A percentile compares a stretch with the other conserved stretches of the same genome.
These are phyloP conservation scores for Urostyla sp. DNA, from an alignment of 73 alveolate species.

Conservation along the genomic window DNA sequence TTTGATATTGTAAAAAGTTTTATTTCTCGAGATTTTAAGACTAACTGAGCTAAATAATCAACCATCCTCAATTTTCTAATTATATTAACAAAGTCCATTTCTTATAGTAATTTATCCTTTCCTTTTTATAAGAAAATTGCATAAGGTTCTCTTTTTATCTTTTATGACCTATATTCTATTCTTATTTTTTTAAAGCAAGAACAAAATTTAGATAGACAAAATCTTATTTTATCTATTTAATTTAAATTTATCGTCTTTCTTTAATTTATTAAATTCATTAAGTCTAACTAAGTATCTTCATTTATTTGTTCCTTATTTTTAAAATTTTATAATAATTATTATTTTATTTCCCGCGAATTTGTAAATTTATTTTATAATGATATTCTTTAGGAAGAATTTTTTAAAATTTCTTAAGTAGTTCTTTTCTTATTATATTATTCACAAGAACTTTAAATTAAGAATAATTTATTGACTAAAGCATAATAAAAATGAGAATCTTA, in stretches of 20 bases:
- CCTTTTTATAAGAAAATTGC: conserved; percentile 41
- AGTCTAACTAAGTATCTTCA: no score
- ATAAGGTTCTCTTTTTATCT: background rate
- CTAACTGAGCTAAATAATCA: no score
- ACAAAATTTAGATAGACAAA: background rate
- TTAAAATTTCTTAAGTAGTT: background rate
- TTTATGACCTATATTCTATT: background rate
- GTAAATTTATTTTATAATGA: background rate
- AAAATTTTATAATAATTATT: no score
- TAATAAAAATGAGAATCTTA: conserved; percentile 19
- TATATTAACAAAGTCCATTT: conserved; percentile 37
- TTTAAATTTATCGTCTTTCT: background rate
- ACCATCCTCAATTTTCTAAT: conserved; percentile 20
- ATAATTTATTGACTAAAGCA: conserved; percentile 13
- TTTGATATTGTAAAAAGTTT: no score
- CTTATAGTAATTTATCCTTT: conserved; percentile 12
- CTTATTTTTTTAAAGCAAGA: background rate
- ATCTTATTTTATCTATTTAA: background rate
- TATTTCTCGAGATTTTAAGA: no score
- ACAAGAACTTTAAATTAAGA: conserved; percentile 6
- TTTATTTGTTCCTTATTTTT: no score
- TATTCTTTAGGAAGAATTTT: background rate
- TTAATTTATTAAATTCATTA: background rate
- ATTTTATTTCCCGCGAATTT: no score
- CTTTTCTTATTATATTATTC: background rate